phyloP scores from a whole-genome alignment of 495 filamentous ascomycete genomes.

The Podospora pseudopauciseta region DNA sequence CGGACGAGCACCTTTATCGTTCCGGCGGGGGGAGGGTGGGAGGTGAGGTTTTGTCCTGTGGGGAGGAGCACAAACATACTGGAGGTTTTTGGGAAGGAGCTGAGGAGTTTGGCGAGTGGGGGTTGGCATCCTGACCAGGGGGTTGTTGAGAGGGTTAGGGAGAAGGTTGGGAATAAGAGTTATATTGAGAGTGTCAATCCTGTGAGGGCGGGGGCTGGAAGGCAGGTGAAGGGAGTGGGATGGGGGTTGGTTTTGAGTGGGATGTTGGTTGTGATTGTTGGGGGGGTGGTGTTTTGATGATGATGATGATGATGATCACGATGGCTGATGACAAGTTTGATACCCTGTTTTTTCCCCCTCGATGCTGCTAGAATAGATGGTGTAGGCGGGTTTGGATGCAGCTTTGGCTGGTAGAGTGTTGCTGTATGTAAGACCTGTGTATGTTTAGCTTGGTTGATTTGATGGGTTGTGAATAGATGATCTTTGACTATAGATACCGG shows the following conservation, averaged over 20 bases:
- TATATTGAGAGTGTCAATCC: conserved; percentile 20
- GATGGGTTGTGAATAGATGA: neutral
- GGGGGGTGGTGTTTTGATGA: conserved; percentile 6
- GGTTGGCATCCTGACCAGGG: neutral
- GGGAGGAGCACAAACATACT: conserved; percentile 70
- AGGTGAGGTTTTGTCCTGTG: conserved; percentile 70
- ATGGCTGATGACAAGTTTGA: neutral
- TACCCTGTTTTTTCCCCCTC: neutral
- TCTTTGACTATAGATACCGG: neutral
- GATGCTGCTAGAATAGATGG: neutral
- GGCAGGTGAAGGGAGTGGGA: neutral
- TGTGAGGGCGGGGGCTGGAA: neutral
- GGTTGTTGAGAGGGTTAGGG: conserved; percentile 12
- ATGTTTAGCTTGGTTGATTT: neutral
- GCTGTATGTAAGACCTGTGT: neutral
- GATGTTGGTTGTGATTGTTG: neutral
- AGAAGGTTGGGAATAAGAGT: conserved; percentile 25
- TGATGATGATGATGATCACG: neutral
- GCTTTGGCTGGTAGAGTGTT: neutral
- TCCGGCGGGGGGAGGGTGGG: conserved; percentile 66
- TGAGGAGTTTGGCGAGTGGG: conserved; percentile 32
- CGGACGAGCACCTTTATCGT: conserved; percentile 70
- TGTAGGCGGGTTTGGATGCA: neutral
- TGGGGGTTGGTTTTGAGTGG: neutral
- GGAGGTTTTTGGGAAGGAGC: conserved; percentile 43